Evolutionary conservation across 2,329 filamentous ascomycete species (phyloP).

Genomic region (Botryotinia calthae): DNA sequence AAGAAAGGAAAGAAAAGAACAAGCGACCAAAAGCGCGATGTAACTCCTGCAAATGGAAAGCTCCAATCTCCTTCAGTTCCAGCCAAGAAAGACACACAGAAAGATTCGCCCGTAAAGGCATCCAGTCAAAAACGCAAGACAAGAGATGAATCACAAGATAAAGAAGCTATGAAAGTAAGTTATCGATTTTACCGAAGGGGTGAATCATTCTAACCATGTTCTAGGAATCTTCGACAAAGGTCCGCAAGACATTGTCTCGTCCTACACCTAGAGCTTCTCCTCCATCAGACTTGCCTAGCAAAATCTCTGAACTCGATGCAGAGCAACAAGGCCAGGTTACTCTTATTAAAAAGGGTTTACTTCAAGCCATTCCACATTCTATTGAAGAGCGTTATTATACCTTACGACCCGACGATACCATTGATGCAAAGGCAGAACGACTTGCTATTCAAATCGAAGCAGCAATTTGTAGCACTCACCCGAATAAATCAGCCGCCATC

Average conservation of each 20-base stretch:
- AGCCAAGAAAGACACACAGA: conserved; percentile 38
- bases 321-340: conserved; percentile 67
- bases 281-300: conserved; percentile 47
- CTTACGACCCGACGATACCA: conserved; percentile 61
- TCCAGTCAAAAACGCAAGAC: conserved; percentile 42
- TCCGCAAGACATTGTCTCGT: conserved; percentile 56
- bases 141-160: conserved; percentile 55
- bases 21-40: conserved; percentile 57
- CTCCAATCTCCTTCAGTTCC: conserved; percentile 32
- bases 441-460: conserved; percentile 80
- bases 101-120: conserved; percentile 20
- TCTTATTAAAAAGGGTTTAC: conserved; percentile 67
- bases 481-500: conserved; percentile 51
- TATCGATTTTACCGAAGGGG: conserved; percentile 19
- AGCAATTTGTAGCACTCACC: conserved; percentile 57
- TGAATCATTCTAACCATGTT: neutral
- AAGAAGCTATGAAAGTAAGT: conserved; percentile 47
- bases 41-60: conserved; percentile 42
- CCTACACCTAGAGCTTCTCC: conserved; percentile 38
- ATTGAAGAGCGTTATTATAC: conserved; percentile 63
- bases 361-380: conserved; percentile 62
- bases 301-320: conserved; percentile 56
- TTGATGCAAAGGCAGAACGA: conserved; percentile 63
- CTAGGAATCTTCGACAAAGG: conserved; percentile 47
- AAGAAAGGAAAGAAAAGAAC: conserved; percentile 61